Base-by-base conservation (phyloP, 2,329 filamentous ascomycete species). In the Graphilbum ipis-grandicollis region DNA sequence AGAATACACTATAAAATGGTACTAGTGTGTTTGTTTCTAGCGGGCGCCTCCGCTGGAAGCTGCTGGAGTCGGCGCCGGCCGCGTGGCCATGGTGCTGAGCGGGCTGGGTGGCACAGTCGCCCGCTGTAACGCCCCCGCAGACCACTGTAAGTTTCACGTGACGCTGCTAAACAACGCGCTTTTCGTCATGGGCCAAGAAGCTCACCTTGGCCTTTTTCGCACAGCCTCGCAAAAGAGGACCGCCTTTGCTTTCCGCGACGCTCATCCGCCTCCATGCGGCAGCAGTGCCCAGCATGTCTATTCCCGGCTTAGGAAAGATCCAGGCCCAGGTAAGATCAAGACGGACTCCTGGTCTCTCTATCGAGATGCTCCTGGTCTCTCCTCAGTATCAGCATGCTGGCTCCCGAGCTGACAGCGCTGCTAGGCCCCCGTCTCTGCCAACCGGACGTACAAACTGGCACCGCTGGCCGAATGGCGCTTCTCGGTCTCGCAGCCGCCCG, bases 381-480 rank as follows among this genome's bases (percentile, higher is more conserved):
- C n/a, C n/a, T n/a, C n/a, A n/a, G n/a, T n/a, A n/a, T n/a, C n/a
- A n/a, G n/a, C n/a, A n/a, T n/a, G n/a, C n/a, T n/a, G n/a, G n/a
- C n/a, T n/a, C n/a, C 26, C 29, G 14, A 36, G 48, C 49, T 40
- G 44, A 30, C 46, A 22, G 39, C 10, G 9, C 6, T 7, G 6
- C 9, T 12, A 47, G 55, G 56, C 50, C 56, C 33, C 54, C 34
- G 48, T 52, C 38, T 55, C 60, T 26, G 51, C 62, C 13, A 62
- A 57, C 19, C 61, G 63, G 41, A 64, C 56, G 35, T 53, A 68
- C 43, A 52, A 51, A 44, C 68, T 88, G 43, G 60, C 66, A 35
- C 66, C 72, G 38, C 71, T 70, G 45, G 76, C 71, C 49, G 81
- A 88, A 65, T 88, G 79, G 75, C 72, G 81, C 35, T 88, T 88